A percentile compares a stretch with the other conserved stretches of the same genome.
Conservation (phyloP, 73 alveolate genomes). For the Symbiodinium pilosum region DNA sequence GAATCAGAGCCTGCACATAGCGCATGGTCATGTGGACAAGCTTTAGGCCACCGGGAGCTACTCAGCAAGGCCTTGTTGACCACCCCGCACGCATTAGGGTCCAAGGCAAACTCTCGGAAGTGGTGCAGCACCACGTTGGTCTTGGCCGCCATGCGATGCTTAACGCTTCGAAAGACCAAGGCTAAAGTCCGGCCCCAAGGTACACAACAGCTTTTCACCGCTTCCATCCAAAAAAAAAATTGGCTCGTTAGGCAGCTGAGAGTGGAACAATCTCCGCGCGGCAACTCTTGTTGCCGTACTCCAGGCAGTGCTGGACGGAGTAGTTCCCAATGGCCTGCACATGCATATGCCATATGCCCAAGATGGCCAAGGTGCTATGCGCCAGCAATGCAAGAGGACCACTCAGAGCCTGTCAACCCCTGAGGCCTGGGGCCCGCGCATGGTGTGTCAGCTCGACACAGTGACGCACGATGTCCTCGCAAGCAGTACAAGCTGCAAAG, state of each 20-base stretch:
- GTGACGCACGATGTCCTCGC: not conserved
- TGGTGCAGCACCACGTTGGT: constrained; percentile 3
- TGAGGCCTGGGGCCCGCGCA: not conserved
- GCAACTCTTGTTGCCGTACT: not conserved
- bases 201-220: no score
- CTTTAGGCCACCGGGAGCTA: no score
- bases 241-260: not conserved
- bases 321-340: not conserved
- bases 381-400: no score
- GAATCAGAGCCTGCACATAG: not conserved
- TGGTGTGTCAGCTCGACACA: not conserved
- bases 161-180: no score
- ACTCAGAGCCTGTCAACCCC: no score
- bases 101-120: not conserved
- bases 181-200: no score
- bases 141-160: not conserved
- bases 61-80: constrained; percentile 12
- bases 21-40: no score
- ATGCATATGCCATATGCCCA: not conserved
- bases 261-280: not conserved
- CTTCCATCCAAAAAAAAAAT: no score
- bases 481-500: no score
- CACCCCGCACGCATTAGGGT: not conserved
- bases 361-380: no score
- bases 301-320: constrained; percentile 10